Percentiles rank a stretch among this genome's conserved stretches.
Evolutionary conservation across 2,329 filamentous ascomycete species (phyloP).

Genomic region (Shiraia bambusicola): DNA sequence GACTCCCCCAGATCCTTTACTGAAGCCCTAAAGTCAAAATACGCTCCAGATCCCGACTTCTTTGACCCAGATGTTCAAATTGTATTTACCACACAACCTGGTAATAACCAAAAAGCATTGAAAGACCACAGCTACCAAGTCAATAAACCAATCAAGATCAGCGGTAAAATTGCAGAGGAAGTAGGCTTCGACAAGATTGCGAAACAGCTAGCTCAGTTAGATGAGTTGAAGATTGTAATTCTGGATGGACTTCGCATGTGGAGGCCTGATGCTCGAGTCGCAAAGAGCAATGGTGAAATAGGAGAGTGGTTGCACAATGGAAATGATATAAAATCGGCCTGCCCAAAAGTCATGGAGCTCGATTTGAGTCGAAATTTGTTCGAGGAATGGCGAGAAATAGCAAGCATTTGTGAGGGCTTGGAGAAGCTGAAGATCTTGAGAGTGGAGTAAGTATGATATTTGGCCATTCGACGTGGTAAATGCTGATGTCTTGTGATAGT

Average conservation of each 20-base stretch:
- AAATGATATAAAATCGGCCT: constrained; percentile 57
- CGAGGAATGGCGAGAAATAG: constrained; percentile 65
- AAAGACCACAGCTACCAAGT: constrained; percentile 16
- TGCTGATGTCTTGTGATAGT: constrained; percentile 47
- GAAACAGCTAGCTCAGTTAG: constrained; percentile 72
- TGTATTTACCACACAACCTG: constrained; percentile 29
- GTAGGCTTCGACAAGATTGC: constrained; percentile 94
- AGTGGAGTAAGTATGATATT: constrained; percentile 61
- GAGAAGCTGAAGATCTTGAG: constrained; percentile 66
- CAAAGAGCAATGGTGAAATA: constrained; percentile 27
- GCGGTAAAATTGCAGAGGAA: constrained; percentile 85
- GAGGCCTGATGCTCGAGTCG: constrained; percentile 31
- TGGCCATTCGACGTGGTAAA: neutral
- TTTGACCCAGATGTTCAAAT: constrained; percentile 38
- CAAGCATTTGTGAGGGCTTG: constrained; percentile 70
- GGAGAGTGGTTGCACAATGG: constrained; percentile 7
- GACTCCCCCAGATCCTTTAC: constrained; percentile 74
- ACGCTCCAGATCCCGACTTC: constrained; percentile 58
- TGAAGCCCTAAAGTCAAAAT: constrained; percentile 79
- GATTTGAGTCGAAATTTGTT: constrained; percentile 86
- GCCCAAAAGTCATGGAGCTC: constrained; percentile 67
- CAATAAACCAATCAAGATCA: constrained; percentile 65
- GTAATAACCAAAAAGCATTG: constrained; percentile 15
- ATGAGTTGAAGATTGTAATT: constrained; percentile 77
- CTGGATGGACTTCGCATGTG: constrained; percentile 73